A percentile compares a stretch with the other conserved stretches of the same genome.
These are phyloP conservation scores for Cytauxzoon felis DNA, from an alignment of 169 alveolate genomes.

Conservation along the genomic window DNA sequence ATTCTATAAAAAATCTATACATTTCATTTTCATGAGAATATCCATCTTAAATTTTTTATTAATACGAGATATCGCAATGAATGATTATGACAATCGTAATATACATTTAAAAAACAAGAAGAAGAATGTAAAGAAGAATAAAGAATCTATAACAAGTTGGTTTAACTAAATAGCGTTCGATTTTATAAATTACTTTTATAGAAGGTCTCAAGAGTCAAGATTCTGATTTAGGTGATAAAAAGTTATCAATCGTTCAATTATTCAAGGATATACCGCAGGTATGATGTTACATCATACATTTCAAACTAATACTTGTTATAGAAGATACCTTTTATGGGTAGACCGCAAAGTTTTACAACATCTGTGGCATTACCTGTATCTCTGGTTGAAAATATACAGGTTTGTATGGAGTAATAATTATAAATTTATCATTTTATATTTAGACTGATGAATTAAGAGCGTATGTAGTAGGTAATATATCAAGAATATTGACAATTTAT, in stretches of 20 bases:
- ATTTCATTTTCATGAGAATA: too few species aligned
- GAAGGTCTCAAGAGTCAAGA: too few species aligned
- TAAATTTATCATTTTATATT: background rate
- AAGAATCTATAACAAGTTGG: too few species aligned
- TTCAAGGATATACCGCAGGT: slow-evolving; percentile 58
- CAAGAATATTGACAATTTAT: slow-evolving; percentile 86
- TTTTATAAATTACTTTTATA: too few species aligned
- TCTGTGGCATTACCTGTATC: slow-evolving; percentile 83
- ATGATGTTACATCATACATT: background rate
- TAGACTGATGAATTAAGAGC: slow-evolving; percentile 84
- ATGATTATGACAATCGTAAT: too few species aligned
- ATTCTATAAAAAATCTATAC: too few species aligned
- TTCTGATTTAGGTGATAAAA: background rate
- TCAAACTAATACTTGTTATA: background rate
- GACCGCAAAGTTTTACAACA: slow-evolving; percentile 68
- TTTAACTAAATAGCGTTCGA: too few species aligned
- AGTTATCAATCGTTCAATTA: slow-evolving; percentile 20
- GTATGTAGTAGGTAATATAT: slow-evolving; percentile 87
- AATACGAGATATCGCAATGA: too few species aligned
- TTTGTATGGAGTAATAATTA: background rate
- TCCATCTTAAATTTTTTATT: too few species aligned
- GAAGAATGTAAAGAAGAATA: too few species aligned
- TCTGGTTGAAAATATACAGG: slow-evolving; percentile 74
- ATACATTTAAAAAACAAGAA: too few species aligned
- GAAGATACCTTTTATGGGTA: slow-evolving; percentile 70